Conservation (phyloP, 768 basidiomycete genomes). For the Pleurotus sapidus region DNA sequence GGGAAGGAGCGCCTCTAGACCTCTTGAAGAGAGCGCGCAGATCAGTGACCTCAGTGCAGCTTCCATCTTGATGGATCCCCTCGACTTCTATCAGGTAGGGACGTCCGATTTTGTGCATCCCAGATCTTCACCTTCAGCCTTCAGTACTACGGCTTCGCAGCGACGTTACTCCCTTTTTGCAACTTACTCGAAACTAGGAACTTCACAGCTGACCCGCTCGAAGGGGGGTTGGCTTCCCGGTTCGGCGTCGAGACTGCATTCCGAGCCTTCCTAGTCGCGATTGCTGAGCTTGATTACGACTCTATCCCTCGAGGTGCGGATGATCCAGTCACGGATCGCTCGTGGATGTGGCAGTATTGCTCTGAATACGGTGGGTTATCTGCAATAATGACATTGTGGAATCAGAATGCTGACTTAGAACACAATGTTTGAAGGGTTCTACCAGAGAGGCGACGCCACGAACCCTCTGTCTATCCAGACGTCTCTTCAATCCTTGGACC, state of each 20-base stretch:
- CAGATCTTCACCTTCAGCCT: no score
- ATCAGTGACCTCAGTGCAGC: conserved; percentile 38
- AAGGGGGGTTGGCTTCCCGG: conserved; percentile 33
- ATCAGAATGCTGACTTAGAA: not conserved
- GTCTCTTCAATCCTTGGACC: conserved; percentile 39
- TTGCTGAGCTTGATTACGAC: conserved; percentile 44
- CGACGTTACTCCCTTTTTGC: conserved; percentile 44
- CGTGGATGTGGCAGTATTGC: conserved; percentile 55
- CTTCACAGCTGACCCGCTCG: conserved; percentile 31
- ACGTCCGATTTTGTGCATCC: not conserved
- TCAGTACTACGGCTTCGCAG: conserved; percentile 46
- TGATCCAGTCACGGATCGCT: conserved; percentile 40
- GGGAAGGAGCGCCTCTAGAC: conserved; percentile 34
- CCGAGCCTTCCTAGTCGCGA: conserved; percentile 36
- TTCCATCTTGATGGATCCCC: conserved; percentile 44
- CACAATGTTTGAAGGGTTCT: conserved; percentile 29
- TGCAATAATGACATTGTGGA: not conserved
- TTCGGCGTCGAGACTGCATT: conserved; percentile 32
- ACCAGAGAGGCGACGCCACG: conserved; percentile 42
- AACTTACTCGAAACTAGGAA: conserved; percentile 45
- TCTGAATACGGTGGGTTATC: conserved; percentile 42
- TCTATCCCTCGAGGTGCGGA: conserved; percentile 36
- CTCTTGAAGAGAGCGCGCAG: conserved; percentile 26
- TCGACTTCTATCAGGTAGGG: conserved; percentile 44
- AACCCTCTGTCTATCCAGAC: conserved; percentile 48